Conservation (phyloP, 495 filamentous ascomycete genomes). For the Neurospora sp. region DNA sequence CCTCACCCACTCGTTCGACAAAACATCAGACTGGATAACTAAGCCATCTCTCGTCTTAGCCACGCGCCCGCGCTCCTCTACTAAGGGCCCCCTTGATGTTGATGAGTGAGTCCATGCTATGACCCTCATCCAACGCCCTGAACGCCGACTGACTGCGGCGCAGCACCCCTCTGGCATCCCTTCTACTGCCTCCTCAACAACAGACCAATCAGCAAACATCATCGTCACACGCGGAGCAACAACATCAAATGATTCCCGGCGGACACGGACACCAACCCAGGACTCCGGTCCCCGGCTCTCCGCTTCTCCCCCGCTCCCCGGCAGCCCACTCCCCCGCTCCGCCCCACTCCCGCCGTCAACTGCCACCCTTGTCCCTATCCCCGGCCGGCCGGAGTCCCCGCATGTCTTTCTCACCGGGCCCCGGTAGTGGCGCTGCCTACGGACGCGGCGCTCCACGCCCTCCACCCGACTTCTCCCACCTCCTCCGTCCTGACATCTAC, state of each 20-base stretch:
- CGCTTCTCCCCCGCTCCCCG: constrained; percentile 17
- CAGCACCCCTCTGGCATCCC: constrained; percentile 20
- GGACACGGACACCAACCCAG: constrained; percentile 2
- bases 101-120: constrained; percentile 35
- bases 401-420: constrained; percentile 8
- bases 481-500: constrained; percentile 70
- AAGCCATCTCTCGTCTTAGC: constrained; percentile 16
- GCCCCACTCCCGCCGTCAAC: neutral
- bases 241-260: neutral
- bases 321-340: constrained; percentile 13
- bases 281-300: constrained; percentile 6
- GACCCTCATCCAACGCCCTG: neutral
- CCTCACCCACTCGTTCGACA: neutral
- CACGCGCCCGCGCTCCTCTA: constrained; percentile 39
- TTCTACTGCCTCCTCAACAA: constrained; percentile 11
- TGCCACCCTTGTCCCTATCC: neutral
- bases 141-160: constrained; percentile 3
- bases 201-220: constrained; percentile 3
- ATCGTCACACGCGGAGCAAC: neutral
- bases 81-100: constrained; percentile 47
- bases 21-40: neutral
- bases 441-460: constrained; percentile 12
- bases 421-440: constrained; percentile 16
- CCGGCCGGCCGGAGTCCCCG: constrained; percentile 12
- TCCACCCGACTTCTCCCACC: constrained; percentile 66